Base-by-base conservation (phyloP, 169 alveolate species). In the Babesia bigemina region DNA sequence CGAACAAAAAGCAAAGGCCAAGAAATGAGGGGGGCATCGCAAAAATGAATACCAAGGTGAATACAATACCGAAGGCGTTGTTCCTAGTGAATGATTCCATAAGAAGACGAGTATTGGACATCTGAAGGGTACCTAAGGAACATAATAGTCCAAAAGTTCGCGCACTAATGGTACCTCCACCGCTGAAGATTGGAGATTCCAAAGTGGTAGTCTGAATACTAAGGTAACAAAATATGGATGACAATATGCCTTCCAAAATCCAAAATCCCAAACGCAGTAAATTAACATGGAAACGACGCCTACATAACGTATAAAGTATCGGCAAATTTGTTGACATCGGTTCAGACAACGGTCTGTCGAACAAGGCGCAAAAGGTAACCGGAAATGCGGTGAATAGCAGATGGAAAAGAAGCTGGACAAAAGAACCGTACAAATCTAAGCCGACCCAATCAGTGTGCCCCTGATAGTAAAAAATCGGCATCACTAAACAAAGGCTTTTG, bases 71-170 rank as follows among this genome's bases (percentile, higher is more conserved):
- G 50, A 83, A 67, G 49, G 81, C 65, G 24, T 79, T 79, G 67
- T 84, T 84, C 85, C 90, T 74, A 29, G 86, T 47, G 44, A 86
- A 70, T 26, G 85, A 75, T 60, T 83, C 90, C 65, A 88, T 52
- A 47, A 88, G 69, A 44, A 88, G 78, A 55, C 91, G 86, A n/a
- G 86, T 47, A 71, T 79, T 88, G 4, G 88, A 84, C 63, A 88
- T 88, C 53, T 79, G 74, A 48, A 88, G 57, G 45, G 86, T 26
- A 0, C 91, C 91, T 22, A 88, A 45, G 42, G 86, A 83, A 55
- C 90, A 78, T 29, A 88, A 29, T 21, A 69, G 67, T 6, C 93
- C 93, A 88, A 84, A 88, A 3, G 93, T 75, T 28, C 86, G 78
- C 28, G 73, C 65, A 63, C 82, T 79, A 24, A 69, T 39, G 36